Evolutionary conservation across 2,329 filamentous ascomycete species (phyloP), one percentile per base, ranked within the genome.

Genomic region (Teratosphaeria viscida): DNA sequence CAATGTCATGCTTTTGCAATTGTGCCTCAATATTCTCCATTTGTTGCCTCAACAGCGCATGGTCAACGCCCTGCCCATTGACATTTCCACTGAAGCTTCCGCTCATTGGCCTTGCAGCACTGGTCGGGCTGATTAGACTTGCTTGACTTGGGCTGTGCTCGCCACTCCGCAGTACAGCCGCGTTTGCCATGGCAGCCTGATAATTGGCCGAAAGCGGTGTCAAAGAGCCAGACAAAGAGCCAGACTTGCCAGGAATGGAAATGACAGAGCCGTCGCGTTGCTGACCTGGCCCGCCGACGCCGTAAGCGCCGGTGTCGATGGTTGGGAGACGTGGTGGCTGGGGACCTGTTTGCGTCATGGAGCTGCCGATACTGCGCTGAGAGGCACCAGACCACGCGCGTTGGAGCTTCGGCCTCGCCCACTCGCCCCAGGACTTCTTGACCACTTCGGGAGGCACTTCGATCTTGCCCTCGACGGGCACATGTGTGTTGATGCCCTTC

Each of bases 11-110:
- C 19, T 68, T 70, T 43, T 65, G 57, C 62, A 68, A 62, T 3
- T 67, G 64, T 39, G 68, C 68, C 55, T 68, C 61, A 58, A 68
- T 65, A 23, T 71, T 71, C 59, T 69, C 69, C 61, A 68, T 59
- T 47, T 62, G 60, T 58, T 67, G 64, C 57, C 64, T 62, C 59
- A 64, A 55, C 59, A 68, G 54, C 14, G 67, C 67, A n/a, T 66
- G 61, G 32, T 64, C 66, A 63, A 69, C 60, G 49, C 68, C 64
- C 14, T 52, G 53, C 35, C 60, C 55, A 23, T 23, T 23, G 19
- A 19, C 19, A n/a, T n/a, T 49, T 10, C 43, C 43, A n/a, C 43
- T 49, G 52, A 65, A 59, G 14, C 59, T 60, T 57, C 57, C 52
- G 61, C 64, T 6, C 55, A 57, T 11, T 58, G 52, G 1, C 53